Conservation (phyloP, 257 asterid genomes). For the Fraxinus anomala region DNA sequence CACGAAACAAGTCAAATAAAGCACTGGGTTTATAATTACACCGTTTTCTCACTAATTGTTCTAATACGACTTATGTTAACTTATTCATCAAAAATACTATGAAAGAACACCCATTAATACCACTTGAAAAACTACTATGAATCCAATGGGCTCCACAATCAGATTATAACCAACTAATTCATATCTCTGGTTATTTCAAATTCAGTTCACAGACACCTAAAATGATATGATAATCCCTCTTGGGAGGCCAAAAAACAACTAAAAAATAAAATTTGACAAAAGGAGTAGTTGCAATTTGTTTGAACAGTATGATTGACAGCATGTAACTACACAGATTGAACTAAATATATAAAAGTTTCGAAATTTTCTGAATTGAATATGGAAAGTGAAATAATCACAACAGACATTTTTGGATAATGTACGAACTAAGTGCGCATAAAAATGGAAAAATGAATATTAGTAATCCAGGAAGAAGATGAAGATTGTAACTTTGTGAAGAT, state of each 20-base stretch:
- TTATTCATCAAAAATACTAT: background rate
- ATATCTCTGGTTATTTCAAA: background rate
- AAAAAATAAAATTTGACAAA: background rate
- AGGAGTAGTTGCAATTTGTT: background rate
- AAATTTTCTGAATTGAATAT: constrained; percentile 5
- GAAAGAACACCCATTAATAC: background rate
- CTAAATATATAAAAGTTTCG: constrained; percentile 7
- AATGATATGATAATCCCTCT: background rate
- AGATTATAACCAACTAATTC: background rate
- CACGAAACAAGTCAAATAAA: constrained; percentile 6
- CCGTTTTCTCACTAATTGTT: background rate
- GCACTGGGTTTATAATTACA: background rate
- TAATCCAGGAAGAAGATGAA: constrained; percentile 19
- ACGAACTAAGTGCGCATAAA: background rate
- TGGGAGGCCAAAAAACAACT: background rate
- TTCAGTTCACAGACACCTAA: constrained; percentile 1
- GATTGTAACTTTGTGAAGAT: constrained; percentile 28
- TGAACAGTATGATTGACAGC: background rate
- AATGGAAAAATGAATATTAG: background rate
- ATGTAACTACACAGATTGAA: background rate
- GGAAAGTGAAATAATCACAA: background rate
- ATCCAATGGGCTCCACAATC: constrained; percentile 16
- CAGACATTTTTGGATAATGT: background rate
- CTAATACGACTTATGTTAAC: background rate
- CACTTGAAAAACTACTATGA: background rate